Base-by-base conservation (phyloP, 495 filamentous ascomycete genomes). In the Penicillium tannophilum region DNA sequence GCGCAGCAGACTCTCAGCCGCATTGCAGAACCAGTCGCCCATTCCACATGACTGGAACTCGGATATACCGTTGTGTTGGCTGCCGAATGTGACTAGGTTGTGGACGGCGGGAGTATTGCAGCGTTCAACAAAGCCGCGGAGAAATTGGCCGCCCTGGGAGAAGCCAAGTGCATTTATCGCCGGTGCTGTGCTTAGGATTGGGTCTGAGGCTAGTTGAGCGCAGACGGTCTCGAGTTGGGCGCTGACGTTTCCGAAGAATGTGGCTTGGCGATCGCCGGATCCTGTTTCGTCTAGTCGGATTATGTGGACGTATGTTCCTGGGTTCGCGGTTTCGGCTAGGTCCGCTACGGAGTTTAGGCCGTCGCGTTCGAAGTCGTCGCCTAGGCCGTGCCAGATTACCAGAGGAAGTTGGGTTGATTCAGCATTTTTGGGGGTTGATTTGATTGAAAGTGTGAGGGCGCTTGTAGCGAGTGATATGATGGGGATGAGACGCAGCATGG, bases 131-230 rank as follows among this genome's bases (percentile, higher is more conserved):
- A 93, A 93, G n/a, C 81, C 94, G 58, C 94, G 89, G 12, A 98
- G 84, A 77, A 98, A 97, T 67, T 96, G 92, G 33, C 94, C 95
- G 61, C 94, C 94, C 72, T 98, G 94, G 26, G 89, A 93, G 79
- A 98, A 97, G 6, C 94, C 94, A 19, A 98, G 72, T 2, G 91
- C 95, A 72, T 98, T 93, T 72, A 97, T 82, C 58, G 88, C 90
- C 0, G 88, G 86, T 6, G 90, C 90, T 14, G 86, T 87, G 44
- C 87, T 87, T 17, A 97, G 85, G 72, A 92, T 89, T 1, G 89
- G 89, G 65, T 97, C 84, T 3, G 79, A 53, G 60, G 88, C 81
- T 46, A 98, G 83, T 68, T 93, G 90, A 5, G 74, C 80, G 85
- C 94, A 98, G 53, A 93, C 93, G 55, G 84, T 73, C 23, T 77